Conservation (phyloP, 805 yeast genomes). For the Jamesozyma jinghongensis region DNA sequence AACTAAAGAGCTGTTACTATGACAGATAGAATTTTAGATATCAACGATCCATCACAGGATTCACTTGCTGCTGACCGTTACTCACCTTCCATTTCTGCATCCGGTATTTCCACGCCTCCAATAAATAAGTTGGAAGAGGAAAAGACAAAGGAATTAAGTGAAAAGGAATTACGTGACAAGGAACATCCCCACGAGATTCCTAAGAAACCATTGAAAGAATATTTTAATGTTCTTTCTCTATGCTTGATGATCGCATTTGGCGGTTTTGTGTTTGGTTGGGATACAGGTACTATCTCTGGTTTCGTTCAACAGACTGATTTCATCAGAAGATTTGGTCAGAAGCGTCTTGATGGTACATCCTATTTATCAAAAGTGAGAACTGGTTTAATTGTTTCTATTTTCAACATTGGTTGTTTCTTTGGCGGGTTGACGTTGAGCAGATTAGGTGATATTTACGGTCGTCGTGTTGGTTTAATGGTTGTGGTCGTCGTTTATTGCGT, state of each 20-base stretch:
- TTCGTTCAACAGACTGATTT: constrained; percentile 1
- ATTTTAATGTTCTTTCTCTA: not conserved
- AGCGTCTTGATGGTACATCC: not conserved
- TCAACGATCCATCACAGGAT: not conserved
- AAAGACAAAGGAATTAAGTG: not conserved
- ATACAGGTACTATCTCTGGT: constrained; percentile 1
- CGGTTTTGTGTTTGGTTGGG: constrained; percentile 2
- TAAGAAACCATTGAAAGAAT: not conserved
- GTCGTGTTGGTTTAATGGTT: constrained; percentile 1
- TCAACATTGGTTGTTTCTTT: constrained; percentile 1
- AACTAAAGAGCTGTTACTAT: not conserved
- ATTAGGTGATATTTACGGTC: constrained; percentile 1
- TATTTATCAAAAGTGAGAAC: constrained; percentile 1
- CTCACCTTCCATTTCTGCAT: not conserved
- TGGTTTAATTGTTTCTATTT: not conserved
- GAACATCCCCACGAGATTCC: not conserved
- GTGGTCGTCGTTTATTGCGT: not conserved
- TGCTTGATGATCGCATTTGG: constrained; percentile 2
- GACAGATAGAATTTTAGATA: not conserved
- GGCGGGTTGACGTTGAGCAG: not conserved
- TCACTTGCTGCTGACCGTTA: not conserved
- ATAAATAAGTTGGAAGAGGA: not conserved
- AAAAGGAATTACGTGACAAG: not conserved
- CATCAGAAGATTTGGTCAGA: constrained; percentile 1
- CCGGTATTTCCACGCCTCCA: not conserved